Evolutionary conservation across 768 basidiomycete species (phyloP).

Genomic region (Pleurotus ostreatus): DNA sequence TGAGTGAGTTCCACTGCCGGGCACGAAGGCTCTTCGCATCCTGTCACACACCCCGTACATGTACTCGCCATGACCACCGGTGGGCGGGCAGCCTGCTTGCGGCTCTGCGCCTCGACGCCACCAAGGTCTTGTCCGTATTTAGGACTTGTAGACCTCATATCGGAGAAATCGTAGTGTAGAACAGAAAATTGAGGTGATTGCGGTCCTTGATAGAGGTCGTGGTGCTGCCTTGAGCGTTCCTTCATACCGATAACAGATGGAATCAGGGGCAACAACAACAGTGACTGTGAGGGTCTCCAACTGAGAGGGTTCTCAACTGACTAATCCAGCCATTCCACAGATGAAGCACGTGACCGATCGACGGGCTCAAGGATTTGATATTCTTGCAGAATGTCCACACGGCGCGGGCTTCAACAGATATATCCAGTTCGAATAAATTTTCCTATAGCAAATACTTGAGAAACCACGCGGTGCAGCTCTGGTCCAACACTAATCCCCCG

Average conservation of each 20-base stretch:
- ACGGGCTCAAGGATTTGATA: too few species aligned
- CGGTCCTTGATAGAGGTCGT: not conserved
- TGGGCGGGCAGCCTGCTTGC: not conserved
- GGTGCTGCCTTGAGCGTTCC: not conserved
- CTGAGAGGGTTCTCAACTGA: slow-evolving; percentile 1
- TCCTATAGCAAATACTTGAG: too few species aligned
- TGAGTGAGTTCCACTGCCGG: slow-evolving; percentile 40
- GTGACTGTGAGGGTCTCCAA: not conserved
- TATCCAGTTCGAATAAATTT: too few species aligned
- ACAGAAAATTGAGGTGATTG: not conserved
- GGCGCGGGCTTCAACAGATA: too few species aligned
- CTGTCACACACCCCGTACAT: slow-evolving; percentile 20
- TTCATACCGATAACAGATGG: not conserved
- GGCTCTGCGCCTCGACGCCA: too few species aligned
- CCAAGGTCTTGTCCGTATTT: not conserved
- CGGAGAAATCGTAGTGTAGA: not conserved
- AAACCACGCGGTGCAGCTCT: too few species aligned
- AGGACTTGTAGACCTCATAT: slow-evolving; percentile 6
- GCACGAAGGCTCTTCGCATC: slow-evolving; percentile 28
- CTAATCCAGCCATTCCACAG: not conserved
- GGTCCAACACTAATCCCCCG: slow-evolving; percentile 27
- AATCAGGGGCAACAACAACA: not conserved
- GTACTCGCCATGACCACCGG: not conserved
- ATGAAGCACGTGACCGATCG: too few species aligned
- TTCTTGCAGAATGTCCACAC: too few species aligned